Evolutionary conservation across 495 filamentous ascomycete species (phyloP).

Genomic region (Corynascus novoguineensis): DNA sequence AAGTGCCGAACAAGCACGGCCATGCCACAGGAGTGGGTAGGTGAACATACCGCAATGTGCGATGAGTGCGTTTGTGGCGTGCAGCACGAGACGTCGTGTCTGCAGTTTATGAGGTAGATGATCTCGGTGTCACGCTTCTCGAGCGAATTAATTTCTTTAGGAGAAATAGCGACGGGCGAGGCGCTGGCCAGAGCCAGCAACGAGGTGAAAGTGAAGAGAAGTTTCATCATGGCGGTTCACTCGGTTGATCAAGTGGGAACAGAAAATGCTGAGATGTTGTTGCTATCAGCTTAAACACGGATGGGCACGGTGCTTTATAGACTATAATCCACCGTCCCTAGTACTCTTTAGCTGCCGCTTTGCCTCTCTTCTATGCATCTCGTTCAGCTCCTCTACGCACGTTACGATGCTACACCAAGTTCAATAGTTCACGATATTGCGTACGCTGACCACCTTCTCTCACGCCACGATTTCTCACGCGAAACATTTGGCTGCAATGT

Average conservation of each 20-base stretch:
- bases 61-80: background rate
- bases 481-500: too few species aligned
- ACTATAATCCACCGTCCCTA: too few species aligned
- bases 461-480: too few species aligned
- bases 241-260: background rate
- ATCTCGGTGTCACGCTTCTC: constrained; percentile 9
- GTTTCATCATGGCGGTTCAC: constrained; percentile 2
- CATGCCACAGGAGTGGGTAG: background rate
- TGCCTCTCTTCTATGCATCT: too few species aligned
- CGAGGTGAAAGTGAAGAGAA: background rate
- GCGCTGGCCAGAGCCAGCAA: constrained; percentile 5
- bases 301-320: too few species aligned
- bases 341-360: too few species aligned
- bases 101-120: constrained; percentile 4
- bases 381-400: too few species aligned
- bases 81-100: background rate
- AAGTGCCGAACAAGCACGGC: too few species aligned
- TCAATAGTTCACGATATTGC: too few species aligned
- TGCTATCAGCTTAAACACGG: background rate
- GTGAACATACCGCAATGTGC: background rate
- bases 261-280: background rate
- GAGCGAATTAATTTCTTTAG: background rate
- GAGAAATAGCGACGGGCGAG: background rate
- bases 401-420: too few species aligned
- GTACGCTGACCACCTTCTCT: too few species aligned